Conservation (phyloP, 169 alveolate species). For the Plasmodium adleri region DNA sequence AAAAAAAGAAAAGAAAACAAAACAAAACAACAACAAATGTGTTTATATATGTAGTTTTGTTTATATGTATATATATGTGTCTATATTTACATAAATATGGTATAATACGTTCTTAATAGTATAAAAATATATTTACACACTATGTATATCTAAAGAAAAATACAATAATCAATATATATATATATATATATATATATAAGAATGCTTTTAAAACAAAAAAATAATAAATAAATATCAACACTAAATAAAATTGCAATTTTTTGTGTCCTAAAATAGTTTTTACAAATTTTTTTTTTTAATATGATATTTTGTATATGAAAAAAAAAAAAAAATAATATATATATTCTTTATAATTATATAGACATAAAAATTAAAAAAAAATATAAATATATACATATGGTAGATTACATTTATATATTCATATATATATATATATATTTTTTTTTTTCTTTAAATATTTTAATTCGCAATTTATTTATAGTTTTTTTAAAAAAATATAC, state of each 20-base stretch:
- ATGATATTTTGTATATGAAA: neutral
- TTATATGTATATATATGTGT: neutral
- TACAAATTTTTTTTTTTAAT: neutral
- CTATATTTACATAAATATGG: neutral
- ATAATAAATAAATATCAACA: conserved; percentile 2
- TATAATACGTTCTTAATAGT: neutral
- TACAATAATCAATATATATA: neutral
- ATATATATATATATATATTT: too few species aligned
- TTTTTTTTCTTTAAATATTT: conserved; percentile 9
- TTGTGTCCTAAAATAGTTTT: conserved; percentile 34
- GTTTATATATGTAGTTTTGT: neutral
- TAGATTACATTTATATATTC: neutral
- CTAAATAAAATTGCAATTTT: conserved; percentile 3
- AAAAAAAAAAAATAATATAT: conserved; percentile 9
- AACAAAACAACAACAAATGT: conserved; percentile 1
- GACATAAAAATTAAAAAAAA: conserved; percentile 17
- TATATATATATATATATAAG: neutral
- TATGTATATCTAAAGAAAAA: conserved; percentile 7
- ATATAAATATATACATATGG: conserved; percentile 8
- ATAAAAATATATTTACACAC: neutral
- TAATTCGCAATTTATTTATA: neutral
- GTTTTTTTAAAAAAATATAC: neutral
- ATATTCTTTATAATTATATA: conserved; percentile 5
- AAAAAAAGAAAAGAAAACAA: neutral
- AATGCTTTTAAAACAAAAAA: conserved; percentile 48